These are phyloP conservation scores for Acacia concinna DNA, from an alignment of 331 rosid genomes.

Conservation along the genomic window DNA sequence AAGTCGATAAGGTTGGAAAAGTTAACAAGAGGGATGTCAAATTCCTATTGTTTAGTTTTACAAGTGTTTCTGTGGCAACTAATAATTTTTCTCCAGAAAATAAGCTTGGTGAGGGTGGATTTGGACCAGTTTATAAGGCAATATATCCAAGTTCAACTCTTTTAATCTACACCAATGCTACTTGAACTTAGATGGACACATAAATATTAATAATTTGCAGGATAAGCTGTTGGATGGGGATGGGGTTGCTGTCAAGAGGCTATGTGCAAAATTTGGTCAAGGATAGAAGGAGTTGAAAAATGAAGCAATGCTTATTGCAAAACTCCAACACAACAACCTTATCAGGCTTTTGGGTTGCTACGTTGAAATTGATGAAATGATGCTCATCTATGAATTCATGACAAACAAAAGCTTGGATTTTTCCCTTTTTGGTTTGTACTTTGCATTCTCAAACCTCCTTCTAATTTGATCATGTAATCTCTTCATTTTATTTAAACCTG, in stretches of 20 bases:
- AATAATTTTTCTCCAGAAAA: conserved; percentile 32
- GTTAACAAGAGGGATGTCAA: conserved; percentile 28
- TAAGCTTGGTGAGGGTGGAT: conserved; percentile 50
- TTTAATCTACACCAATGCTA: background rate
- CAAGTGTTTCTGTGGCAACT: conserved; percentile 33
- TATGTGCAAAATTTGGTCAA: conserved; percentile 36
- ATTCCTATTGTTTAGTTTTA: conserved; percentile 40
- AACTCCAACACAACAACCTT: conserved; percentile 59
- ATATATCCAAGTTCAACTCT: background rate
- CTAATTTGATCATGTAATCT: background rate
- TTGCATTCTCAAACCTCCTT: background rate
- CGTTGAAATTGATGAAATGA: conserved; percentile 31
- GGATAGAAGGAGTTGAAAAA: conserved; percentile 41
- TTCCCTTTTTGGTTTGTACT: conserved; percentile 33
- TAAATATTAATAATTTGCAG: background rate
- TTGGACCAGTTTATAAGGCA: conserved; percentile 51
- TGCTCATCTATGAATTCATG: conserved; percentile 34
- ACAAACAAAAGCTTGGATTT: conserved; percentile 39
- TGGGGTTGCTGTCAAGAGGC: conserved; percentile 42
- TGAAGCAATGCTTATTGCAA: conserved; percentile 36
- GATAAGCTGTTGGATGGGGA: conserved; percentile 31
- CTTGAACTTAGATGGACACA: background rate
- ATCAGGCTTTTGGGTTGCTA: conserved; percentile 44
- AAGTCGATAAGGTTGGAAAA: background rate
- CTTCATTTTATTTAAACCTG: background rate